Evolutionary conservation across 2,329 filamentous ascomycete genomes (phyloP), one percentile per base, ranked within the genome.

Genomic region (Xylariaceae sp.): DNA sequence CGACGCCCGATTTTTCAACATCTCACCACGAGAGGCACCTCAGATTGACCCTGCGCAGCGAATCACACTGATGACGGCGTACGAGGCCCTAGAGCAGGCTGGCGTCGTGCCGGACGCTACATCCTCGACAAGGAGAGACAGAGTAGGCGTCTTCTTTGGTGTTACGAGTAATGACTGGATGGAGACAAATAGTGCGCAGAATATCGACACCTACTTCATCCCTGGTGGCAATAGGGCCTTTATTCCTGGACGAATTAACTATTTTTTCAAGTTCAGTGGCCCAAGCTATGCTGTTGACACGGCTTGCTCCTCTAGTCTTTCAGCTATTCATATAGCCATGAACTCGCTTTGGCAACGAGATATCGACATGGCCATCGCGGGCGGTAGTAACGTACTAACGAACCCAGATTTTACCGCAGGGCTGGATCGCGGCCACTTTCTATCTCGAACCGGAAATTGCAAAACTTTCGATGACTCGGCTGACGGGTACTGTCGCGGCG

Each of bases 61-160:
- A 60, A 70, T 88, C 15, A 81, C 82, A 3, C 70, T 89, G 6
- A 78, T 84, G 23, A 86, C 84, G 4, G 83, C 83, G 0, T 88
- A 88, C 58, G 85, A 88, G 63, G 85, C 85, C 1, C 73, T 88
- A 26, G 85, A 89, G 64, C 83, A 82, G 75, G 83, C 82, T 24
- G 85, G 63, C 8, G 57, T 59, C 7, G 60, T 62, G 0, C 50
- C 60, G 0, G 58, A 60, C 32, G 21, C 39, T 2, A 67, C 60
- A 0, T 55, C 59, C 4, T 62, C 59, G 6, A 52, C 59, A 6
- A 16, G 49, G 5, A 39, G 35, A 11, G 41, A 58, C 11, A 53
- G 61, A 13, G 49, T 65, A 2, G 61, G 61, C 8, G 53, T 55
- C 16, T 62, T 57, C 15, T 66, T 61, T 18, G 63, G 62, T 1